Evolutionary conservation across 441 rosid genomes (phyloP), one percentile per base, ranked within the genome.

Genomic region (Viola pubescens): DNA sequence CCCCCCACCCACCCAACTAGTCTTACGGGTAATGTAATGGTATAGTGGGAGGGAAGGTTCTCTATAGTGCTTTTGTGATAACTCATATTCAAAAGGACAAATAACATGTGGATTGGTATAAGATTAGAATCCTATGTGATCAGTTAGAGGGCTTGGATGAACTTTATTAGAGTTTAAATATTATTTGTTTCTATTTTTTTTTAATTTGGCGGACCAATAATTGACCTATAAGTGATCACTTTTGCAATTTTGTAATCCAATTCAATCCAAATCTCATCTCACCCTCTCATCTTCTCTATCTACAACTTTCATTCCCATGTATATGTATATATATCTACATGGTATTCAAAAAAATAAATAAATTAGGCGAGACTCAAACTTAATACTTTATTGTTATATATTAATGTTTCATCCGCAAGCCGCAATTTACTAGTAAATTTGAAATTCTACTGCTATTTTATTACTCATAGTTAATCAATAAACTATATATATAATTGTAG

Each of bases 61-160:
- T 70, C 38, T 19, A 34, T 54, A 56, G 68, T 52, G 59, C 13
- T 63, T 65, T 45, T 45, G 52, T 16, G 53, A 61, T 62, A 48
- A 46, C 57, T 47, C 61, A 55, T 12, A 54, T 4, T 52, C 34
- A 39, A 67, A 71, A 71, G 58, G 77, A 73, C 74, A 64, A 62
- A 59, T 14, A 52, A 54, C 75, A 72, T 73, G 74, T 68, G 78
- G 74, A 54, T 40, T 64, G 79, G 59, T 58, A 41, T 19, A 14
- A 75, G 81, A 72, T 72, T 68, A 69, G 87, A 82, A 82, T 79
- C 87, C 84, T 70, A 79, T 82, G 87, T 58, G 52, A 57, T 82
- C 58, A 26, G 34, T 26, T 51, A 56, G 57, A 16, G 19, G 19
- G 1, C 58, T 62, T 73, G 75, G 72, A 66, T 58, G 75, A 79